phyloP scores from a whole-genome alignment of 345 rosid genomes.

The Corchorus capsularis region DNA sequence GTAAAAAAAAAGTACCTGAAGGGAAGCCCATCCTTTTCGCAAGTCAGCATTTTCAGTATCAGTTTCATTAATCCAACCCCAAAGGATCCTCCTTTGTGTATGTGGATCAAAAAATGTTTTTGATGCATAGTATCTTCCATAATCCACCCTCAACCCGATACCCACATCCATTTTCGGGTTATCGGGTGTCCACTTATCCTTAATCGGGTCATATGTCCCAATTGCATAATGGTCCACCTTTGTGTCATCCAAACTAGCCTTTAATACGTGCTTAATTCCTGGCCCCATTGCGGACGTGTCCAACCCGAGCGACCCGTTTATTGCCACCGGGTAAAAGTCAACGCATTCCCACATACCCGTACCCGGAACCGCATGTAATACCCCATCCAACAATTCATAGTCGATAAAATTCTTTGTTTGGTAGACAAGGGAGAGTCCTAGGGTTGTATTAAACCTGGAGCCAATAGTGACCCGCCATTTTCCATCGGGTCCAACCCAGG shows the following conservation, averaged over 20 bases:
- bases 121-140: constrained; percentile 88
- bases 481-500: constrained; percentile 67
- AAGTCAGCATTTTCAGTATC: constrained; percentile 72
- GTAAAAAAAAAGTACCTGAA: constrained; percentile 58
- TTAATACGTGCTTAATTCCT: constrained; percentile 72
- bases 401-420: constrained; percentile 60
- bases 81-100: constrained; percentile 67
- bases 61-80: constrained; percentile 98
- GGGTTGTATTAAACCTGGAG: constrained; percentile 52
- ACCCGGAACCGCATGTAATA: constrained; percentile 69
- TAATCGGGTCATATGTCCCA: constrained; percentile 64
- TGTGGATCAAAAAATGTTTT: constrained; percentile 80
- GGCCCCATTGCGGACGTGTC: constrained; percentile 72
- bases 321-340: constrained; percentile 83
- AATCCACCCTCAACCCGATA: constrained; percentile 73
- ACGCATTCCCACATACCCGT: constrained; percentile 99
- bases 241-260: constrained; percentile 87
- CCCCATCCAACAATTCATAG: constrained; percentile 41
- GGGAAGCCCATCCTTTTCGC: constrained; percentile 88
- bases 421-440: constrained; percentile 72
- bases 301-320: constrained; percentile 50
- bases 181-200: constrained; percentile 80
- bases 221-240: constrained; percentile 76
- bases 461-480: constrained; percentile 75
- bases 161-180: constrained; percentile 78